Evolutionary conservation across 169 alveolate genomes (phyloP), one percentile per base, ranked within the genome.

Genomic region (Eimeria nieschulzi): DNA sequence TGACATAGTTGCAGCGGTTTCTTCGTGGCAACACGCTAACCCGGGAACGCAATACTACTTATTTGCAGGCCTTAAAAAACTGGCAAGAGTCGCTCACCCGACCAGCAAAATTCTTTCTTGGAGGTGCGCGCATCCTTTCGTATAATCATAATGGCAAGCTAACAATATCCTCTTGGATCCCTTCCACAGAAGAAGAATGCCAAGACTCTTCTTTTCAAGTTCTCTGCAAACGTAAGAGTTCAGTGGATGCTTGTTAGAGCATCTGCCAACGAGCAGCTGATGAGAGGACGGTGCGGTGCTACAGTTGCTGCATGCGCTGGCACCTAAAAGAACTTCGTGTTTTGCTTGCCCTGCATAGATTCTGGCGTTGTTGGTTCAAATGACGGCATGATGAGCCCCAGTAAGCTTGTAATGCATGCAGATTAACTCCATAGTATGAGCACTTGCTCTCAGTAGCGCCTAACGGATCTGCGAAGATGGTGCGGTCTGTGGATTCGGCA

Each of bases 301-400:
- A 33, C 19, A 46, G 59, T 72, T 55, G 46, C 3, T 13, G 1
- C 26, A 15, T 39, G 83, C 59, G 66, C 13, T 75, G 68, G 21
- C 66, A n/a, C 8, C 51, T 46, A n/a, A 51, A 23, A 79, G 59
- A 17, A 39, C 5, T 33, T 13, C 23, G 21, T 0, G 23, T 54
- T 55, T 21, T 61, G 15, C 15, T 23, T 63, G 64, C 33, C 10
- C 23, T 33, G 78, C 61, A 26, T 59, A 82, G 90, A 63, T 19
- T 76, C 90, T 61, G 33, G 46, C 21, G 53, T 33, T 55, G 64
- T 46, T n/a, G 90, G 46, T 25, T 63, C 90, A 25, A 63, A 82
- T 51, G 90, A 82, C 56, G 90, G 90, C 90, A 82, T 82, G 75
- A 82, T 82, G 90, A 39, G 39, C 12, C 90, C 90, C 39, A 82